Base-by-base conservation (phyloP, 2,329 filamentous ascomycete genomes). In the Chrysosporium keratinophilum region DNA sequence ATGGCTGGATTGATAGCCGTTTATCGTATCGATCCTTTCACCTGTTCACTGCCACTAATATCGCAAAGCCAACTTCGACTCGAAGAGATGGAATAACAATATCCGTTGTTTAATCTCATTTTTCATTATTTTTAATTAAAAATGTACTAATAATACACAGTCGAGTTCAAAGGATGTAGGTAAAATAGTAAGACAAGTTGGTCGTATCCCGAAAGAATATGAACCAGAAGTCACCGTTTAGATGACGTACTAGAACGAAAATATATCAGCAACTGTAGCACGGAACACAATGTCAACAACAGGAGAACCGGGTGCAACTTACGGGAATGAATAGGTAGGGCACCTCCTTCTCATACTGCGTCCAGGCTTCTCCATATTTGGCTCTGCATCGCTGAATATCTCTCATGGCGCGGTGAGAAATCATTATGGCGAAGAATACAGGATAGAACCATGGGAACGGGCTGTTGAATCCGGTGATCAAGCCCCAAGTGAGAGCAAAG, bases 361-460 rank as follows among this genome's bases (percentile, higher is more conserved):
- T 72, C 88, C 88, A 94, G 11, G 85, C 82, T 59, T 88, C 83
- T 19, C 87, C 87, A 69, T 94, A 94, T 76, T 87, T 89, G 62
- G 76, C 75, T 53, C 80, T 78, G 71, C 88, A 94, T 59, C 83
- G 77, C 67, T 85, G 76, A 56, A 90, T 87, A 65, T 94, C 88
- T 56, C 88, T 78, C 59, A 74, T 74, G 3, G 87, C 84, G 56
- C 88, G 84, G 69, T 94, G 88, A 9, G 82, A 75, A 64, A 93
- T 91, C 87, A 91, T 91, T 61, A 72, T 71, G 15, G 76, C 75
- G 67, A 94, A 94, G 75, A 94, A 94, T 35, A 86, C 69, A 0
- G 87, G 85, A 67, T 94, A 91, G 71, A 94, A 93, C 87, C 88
- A 94, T 0, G 88, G 88, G 71, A 91, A 90, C 0, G 87, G 87